Evolutionary conservation across 371 early-diverging fungal genomes (phyloP).

Genomic region (Mucor saturninus): DNA sequence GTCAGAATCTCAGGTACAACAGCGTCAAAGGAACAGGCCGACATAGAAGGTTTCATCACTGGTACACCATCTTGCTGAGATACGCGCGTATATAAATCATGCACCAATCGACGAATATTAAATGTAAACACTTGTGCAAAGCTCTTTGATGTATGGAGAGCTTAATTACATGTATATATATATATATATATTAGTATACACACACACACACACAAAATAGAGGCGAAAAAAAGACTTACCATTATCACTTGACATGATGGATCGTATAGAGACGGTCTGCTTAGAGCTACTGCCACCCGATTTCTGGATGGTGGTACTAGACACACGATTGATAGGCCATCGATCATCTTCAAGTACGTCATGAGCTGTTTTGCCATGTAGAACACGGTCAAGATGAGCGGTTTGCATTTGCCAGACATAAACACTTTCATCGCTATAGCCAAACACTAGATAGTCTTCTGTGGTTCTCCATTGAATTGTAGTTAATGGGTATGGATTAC

Average conservation of each 20-base stretch:
- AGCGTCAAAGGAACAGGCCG: constrained; percentile 39
- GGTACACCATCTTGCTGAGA: constrained; percentile 12
- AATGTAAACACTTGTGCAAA: constrained; percentile 48
- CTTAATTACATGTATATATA: constrained; percentile 7
- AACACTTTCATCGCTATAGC: constrained; percentile 65
- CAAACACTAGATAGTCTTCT: constrained; percentile 73
- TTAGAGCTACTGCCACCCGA: constrained; percentile 17
- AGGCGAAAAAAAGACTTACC: constrained; percentile 16
- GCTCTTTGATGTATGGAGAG: constrained; percentile 22
- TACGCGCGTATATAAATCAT: constrained; percentile 35
- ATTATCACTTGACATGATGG: constrained; percentile 33
- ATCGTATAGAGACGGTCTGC: constrained; percentile 32
- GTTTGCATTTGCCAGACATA: constrained; percentile 87
- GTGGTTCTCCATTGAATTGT: constrained; percentile 72
- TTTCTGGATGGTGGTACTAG: constrained; percentile 4
- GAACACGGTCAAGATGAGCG: constrained; percentile 73
- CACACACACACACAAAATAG: background rate
- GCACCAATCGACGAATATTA: constrained; percentile 49
- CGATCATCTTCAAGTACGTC: constrained; percentile 64
- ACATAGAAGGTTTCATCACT: constrained; percentile 38
- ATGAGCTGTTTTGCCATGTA: constrained; percentile 58
- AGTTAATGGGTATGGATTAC: constrained; percentile 57
- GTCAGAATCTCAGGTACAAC: constrained; percentile 41
- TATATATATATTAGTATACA: background rate
- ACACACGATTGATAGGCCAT: constrained; percentile 56